Base-by-base conservation (phyloP, 306 rosid genomes). In the Boehmeria nivea region DNA sequence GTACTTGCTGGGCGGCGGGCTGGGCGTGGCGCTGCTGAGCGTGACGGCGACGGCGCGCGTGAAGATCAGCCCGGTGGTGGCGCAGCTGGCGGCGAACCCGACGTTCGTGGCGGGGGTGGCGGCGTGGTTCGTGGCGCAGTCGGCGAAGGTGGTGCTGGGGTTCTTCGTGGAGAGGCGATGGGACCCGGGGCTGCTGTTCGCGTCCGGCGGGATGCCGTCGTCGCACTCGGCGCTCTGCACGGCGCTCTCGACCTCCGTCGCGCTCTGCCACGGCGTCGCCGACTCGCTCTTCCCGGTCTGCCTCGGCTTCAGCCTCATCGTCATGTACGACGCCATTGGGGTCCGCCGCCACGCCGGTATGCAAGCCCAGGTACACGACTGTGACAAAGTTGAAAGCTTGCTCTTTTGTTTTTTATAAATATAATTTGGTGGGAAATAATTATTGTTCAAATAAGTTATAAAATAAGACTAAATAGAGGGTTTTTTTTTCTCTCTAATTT, bases 121-220 rank as follows among this genome's bases (percentile, higher is more conserved):
- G 7, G 91, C 90, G 6, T 86, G 84, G 94, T 0, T 82, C 2
- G 16, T 68, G 24, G 86, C 85, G 0, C 95, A 90, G 34, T 86
- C 82, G 13, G 59, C 52, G 11, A 89, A 86, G 63, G 73, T 89
- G 12, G 19, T 86, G 9, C 65, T 89, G 72, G 85, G 80, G 61
- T 86, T 86, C 78, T 77, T 77, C 31, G 68, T 83, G 31, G 95
- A 83, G 59, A 67, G 75, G 64, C 86, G 77, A 65, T 89, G 95
- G 97, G 43, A 78, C 55, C 78, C 63, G 60, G 71, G 71, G 21
- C 47, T 89, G 0, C 19, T 81, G 54, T 85, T 17, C 70, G 78
- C 85, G 2, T 83, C 85, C 2, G 97, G 95, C 0, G 97, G 97
- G 21, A 86, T 89, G 95, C 97, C 95, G n/a, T 89, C 95, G 19